Base-by-base conservation (phyloP, 495 filamentous ascomycete species). In the Elaphomyces granulatus region DNA sequence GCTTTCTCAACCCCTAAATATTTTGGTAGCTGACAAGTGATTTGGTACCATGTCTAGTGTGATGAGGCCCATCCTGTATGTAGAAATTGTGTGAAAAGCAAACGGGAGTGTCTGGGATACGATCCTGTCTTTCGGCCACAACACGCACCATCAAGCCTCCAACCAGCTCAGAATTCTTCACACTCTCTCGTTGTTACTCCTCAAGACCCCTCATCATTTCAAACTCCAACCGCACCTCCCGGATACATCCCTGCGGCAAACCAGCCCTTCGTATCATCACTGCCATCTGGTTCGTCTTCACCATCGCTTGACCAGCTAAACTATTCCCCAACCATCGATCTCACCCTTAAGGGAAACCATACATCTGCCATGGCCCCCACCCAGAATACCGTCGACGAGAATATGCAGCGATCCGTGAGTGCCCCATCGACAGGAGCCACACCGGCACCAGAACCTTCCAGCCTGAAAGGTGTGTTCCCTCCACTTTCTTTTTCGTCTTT, bases 71-170 rank as follows among this genome's bases (percentile, higher is more conserved):
- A 95, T 63, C 90, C 90, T 6, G 74, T 80, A 36, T 98, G 90
- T 68, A 80, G 87, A 53, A 98, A 98, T 60, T 98, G 90, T 63
- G 81, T 87, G 54, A 98, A 95, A 62, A 94, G 86, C 52, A 96
- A 95, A 60, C 83, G 90, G 50, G 90, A 96, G 54, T 98, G 90
- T 56, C 59, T 94, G 37, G 90, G 90, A 34, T 98, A 98, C 75
- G 90, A 98, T 56, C 90, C 90, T 28, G 92, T 96, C 45, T 98
- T 98, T 67, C 92, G 93, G 60, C 74, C 80, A 50, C 82, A 87
- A 51, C 78, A 81, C 36, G 76, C 77, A 15, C 81, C 83, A 12
- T 68, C 81, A 32, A 71, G 77, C 37, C 85, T 92, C 46, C 84
- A 88, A 56, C 81, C 83, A 44, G 80, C 78, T 46, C 74, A 70